Base-by-base conservation (phyloP, 2,329 filamentous ascomycete species). In the Calycina herbarum region DNA sequence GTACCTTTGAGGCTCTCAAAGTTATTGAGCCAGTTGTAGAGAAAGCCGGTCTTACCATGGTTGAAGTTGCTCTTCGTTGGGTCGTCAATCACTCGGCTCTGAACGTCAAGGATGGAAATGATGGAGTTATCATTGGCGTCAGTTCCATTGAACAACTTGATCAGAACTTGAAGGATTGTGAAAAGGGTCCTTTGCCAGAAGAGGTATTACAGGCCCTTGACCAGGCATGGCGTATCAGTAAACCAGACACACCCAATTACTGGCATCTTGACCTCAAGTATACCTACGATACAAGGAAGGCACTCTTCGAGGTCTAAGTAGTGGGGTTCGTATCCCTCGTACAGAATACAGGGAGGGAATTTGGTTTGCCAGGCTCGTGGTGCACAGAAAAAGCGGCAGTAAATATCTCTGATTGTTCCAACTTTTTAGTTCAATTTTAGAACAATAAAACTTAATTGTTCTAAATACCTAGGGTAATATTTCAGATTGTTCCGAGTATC, bases 151-250 rank as follows among this genome's bases (percentile, higher is more conserved):
- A 76, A 20, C 79, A 81, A 69, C 68, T 81, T 24, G 74, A 79
- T 60, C 71, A 77, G 63, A 81, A 81, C 64, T 70, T 81, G 63
- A 75, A 79, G 66, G 78, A 77, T 61, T 74, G 79, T n/a, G 77
- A 80, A 67, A 76, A 76, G 79, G 85, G 88, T 0, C 87, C 87
- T 0, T 74, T 91, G 64, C 87, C 88, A 0, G 82, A 88, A 48
- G 88, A 89, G 56, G 85, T 91, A 29, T 78, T 90, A 35, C 79
- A 88, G 72, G 83, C 81, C 13, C 76, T 91, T 68, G 87, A 90
- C 73, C 79, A 87, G 72, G 88, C 87, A 6, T 90, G 88, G 88
- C 70, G 83, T 73, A 76, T 85, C 40, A 79, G 83, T 1, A 86
- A 88, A 75, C 77, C 82, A n/a, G 73, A 76, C 64, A 71, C 73